Evolutionary conservation across 106 monocot genomes (phyloP).

Genomic region (Dioscorea alata): DNA sequence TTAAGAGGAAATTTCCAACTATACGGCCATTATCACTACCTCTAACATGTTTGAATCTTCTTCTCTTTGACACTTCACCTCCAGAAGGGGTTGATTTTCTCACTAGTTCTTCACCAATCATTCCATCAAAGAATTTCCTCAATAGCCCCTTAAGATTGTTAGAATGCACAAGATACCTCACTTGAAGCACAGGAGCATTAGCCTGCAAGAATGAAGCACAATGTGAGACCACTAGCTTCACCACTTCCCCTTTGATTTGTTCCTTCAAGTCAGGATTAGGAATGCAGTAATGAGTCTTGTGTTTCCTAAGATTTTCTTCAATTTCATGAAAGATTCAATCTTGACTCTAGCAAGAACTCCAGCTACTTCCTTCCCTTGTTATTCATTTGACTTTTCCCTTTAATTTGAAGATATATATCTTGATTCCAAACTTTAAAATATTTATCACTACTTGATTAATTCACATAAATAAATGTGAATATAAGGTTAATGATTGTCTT

Average conservation of each 20-base stretch:
- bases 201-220: conserved; percentile 25
- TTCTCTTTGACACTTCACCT: background rate
- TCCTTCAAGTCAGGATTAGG: conserved; percentile 34
- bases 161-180: conserved; percentile 12
- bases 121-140: conserved; percentile 20
- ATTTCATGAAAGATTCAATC: conserved; percentile 21
- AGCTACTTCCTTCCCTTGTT: no score
- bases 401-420: no score
- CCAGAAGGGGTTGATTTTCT: no score
- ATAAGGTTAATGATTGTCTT: no score
- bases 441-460: no score
- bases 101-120: background rate
- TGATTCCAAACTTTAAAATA: no score
- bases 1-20: no score
- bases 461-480: no score
- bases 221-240: conserved; percentile 21
- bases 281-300: conserved; percentile 17
- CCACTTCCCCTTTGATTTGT: conserved; percentile 35
- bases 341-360: conserved; percentile 1
- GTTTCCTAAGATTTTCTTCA: conserved; percentile 22
- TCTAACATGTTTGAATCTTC: background rate
- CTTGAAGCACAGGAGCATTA: conserved; percentile 3
- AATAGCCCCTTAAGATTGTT: conserved; percentile 18
- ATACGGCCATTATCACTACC: background rate
- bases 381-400: no score